Evolutionary conservation across 192 early-diverging fungal genomes (phyloP), one percentile per base, ranked within the genome.

Genomic region (Gamsiella multidivaricata): DNA sequence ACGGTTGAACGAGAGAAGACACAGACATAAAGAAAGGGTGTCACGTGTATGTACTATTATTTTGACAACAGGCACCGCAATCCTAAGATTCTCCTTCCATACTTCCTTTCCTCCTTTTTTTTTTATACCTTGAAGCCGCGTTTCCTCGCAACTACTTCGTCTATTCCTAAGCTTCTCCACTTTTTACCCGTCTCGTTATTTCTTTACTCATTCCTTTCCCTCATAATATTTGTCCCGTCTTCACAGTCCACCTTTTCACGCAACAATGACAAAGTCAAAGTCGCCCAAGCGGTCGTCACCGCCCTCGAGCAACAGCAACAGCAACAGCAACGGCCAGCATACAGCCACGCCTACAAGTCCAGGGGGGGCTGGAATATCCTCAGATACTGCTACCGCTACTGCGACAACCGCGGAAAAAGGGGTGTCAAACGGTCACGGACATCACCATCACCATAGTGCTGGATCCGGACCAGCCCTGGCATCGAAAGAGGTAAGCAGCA

Each of bases 201-300:
- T 28, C n/a, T 52, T 41, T 63, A n/a, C n/a, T n/a, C n/a, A n/a
- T n/a, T n/a, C n/a, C n/a, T n/a, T n/a, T n/a, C n/a, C n/a, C n/a
- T n/a, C n/a, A n/a, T n/a, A n/a, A n/a, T n/a, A n/a, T n/a, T n/a
- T n/a, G n/a, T n/a, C 61, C 52, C 5, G 20, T 50, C 22, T 50
- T 20, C 8, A 6, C 20, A 9, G 47, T 36, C 26, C 15, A 23
- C 14, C 23, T 26, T n/a, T 23, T 5, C 18, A 56, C 34, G 20
- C 31, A 41, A 51, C 22, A 18, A 73, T 64, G 70, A 65, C 70
- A 49, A 73, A 57, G 39, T 5, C 61, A 49, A 74, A 59, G 47
- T 65, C 62, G n/a, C 71, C 71, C 26, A 74, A 58, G 62, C 55
- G 71, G 57, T 74, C 71, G 8, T 42, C 61, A 51, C 71, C 71